These are phyloP conservation scores for Sporothrix protearum DNA, from an alignment of 2,329 filamentous ascomycete species.

Conservation along the genomic window DNA sequence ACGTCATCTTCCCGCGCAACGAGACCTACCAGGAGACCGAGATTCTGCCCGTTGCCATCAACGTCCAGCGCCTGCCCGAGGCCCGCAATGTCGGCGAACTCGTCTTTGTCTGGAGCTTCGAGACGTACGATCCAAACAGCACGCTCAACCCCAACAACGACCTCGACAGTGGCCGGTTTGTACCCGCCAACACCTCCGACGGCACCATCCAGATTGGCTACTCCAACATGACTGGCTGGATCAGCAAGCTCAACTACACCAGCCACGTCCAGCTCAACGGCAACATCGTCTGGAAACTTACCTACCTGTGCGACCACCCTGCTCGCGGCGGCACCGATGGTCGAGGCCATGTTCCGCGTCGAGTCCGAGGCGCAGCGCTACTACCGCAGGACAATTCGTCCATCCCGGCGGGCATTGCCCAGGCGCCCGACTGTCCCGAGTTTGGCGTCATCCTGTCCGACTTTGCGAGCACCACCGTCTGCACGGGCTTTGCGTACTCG, in stretches of 20 bases:
- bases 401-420: constrained; percentile 2
- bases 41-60: constrained; percentile 22
- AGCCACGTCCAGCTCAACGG: constrained; percentile 13
- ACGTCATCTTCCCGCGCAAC: constrained; percentile 26
- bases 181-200: neutral
- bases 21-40: constrained; percentile 24
- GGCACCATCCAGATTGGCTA: constrained; percentile 10
- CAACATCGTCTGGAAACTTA: neutral
- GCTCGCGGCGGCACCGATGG: neutral
- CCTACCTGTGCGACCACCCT: neutral
- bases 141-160: neutral
- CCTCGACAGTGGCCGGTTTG: constrained; percentile 11
- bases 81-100: neutral
- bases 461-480: neutral
- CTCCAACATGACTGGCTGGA: constrained; percentile 22
- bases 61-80: constrained; percentile 17
- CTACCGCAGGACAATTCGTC: neutral
- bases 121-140: neutral
- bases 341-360: constrained; percentile 13
- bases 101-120: constrained; percentile 9
- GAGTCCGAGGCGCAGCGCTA: neutral
- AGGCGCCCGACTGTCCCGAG: constrained; percentile 19
- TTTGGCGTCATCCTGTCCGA: constrained; percentile 16
- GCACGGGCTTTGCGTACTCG: no score
- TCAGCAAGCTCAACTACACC: neutral